phyloP scores from a whole-genome alignment of 73 alveolate genomes.

The Symbiodinium pilosum region DNA sequence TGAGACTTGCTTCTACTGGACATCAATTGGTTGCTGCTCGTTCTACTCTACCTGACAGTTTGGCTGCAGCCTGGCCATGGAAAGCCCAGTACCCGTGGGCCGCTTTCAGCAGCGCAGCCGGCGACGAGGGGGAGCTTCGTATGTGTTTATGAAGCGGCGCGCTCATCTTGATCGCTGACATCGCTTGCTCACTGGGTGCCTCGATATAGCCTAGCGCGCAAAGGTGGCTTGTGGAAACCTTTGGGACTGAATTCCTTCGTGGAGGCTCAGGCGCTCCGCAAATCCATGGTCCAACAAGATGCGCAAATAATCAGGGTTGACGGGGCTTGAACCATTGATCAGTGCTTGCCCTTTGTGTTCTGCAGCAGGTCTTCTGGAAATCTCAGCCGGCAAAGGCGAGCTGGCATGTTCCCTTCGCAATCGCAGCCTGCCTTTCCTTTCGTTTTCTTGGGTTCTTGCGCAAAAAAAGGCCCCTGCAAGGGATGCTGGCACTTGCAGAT shows the following conservation, averaged over 20 bases:
- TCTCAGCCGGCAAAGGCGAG: slow-evolving; percentile 52
- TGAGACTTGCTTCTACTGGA: too few relatives aligned
- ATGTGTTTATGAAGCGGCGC: slow-evolving; percentile 24
- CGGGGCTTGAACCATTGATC: too few relatives aligned
- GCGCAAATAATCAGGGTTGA: too few relatives aligned
- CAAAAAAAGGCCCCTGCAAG: background rate
- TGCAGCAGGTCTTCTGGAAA: background rate
- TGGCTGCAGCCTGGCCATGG: too few relatives aligned
- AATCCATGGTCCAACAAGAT: too few relatives aligned
- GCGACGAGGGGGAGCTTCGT: slow-evolving; percentile 43
- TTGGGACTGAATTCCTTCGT: slow-evolving; percentile 11
- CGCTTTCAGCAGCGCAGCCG: slow-evolving; percentile 3
- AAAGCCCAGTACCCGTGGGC: background rate
- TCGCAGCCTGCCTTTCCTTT: slow-evolving; percentile 13
- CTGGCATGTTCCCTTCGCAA: slow-evolving; percentile 38
- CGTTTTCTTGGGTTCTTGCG: background rate
- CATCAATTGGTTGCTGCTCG: too few relatives aligned
- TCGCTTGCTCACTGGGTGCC: too few relatives aligned
- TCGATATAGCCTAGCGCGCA: background rate
- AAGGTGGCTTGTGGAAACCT: slow-evolving; percentile 49
- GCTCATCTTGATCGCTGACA: background rate
- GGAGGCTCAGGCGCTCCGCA: background rate
- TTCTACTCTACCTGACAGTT: too few relatives aligned
- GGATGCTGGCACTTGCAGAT: background rate
- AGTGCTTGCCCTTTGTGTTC: background rate